Evolutionary conservation across 106 monocot genomes (phyloP), one percentile per base, ranked within the genome.

Genomic region (Amphibolis antarctica): DNA sequence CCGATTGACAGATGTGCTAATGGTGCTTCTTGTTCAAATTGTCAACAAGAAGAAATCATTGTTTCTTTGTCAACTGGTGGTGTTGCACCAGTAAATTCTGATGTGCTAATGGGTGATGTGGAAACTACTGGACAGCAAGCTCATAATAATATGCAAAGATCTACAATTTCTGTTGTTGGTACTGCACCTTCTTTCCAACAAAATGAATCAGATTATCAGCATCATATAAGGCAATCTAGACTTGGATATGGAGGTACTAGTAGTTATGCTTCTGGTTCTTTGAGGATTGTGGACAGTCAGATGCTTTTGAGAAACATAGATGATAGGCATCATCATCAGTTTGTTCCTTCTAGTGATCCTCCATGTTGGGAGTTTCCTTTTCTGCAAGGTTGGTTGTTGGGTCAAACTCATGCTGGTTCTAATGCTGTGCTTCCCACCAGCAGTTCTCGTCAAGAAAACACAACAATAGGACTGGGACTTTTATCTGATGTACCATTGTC

Each of bases 381-480:
- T 76, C 64, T 84, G 49, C 94, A 89, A 48, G 94, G 89, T 21
- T 86, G 83, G 89, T 65, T 96, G 46, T 75, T 96, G 79, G 94
- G 84, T 64, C 89, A 82, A 59, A 80, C 75, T 29, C 79, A 88
- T 65, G 82, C 77, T 42, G 67, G 70, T 28, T 63, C 63, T 26
- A 51, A 60, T 60, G 36, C 59, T 17, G 24, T 45, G 23, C 24
- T 54, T 24, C 61, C 67, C 15, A 12, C 42, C 42, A 67, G 31
- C 42, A 74, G 22, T 59, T 26, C 66, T 23, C 13, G 28, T 25
- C 29, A 28, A 18, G 66, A 56, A 54, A 42, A 53, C 49, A 42
- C 26, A 2, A 44, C 67, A 67, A 46, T 26, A 5, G 50, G 3
- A 5, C 74, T 25, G 21, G 47, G 27, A 44, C 13, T 24, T 9